Base-by-base conservation (phyloP, 495 filamentous ascomycete species). In the Talaromyces thailandensis region DNA sequence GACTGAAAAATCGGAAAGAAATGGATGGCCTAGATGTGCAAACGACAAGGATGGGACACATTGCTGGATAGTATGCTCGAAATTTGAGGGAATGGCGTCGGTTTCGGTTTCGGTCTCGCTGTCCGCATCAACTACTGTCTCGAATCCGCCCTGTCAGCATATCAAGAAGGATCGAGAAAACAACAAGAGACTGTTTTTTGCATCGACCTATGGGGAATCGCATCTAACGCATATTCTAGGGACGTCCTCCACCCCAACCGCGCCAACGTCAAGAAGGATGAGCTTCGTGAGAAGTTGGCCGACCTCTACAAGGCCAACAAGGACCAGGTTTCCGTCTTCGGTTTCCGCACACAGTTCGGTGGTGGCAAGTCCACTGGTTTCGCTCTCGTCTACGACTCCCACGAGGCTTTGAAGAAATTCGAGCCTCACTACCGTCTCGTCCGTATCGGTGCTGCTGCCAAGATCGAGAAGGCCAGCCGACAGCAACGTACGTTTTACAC, bases 351-450 rank as follows among this genome's bases (percentile, higher is more conserved):
- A 60, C 93, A 97, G 77, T 99, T 89, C 78, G 95, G 95, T 90
- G 95, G 95, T 75, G 95, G 95, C 81, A 99, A 98, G 88, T 94
- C 88, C 79, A 98, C 93, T 63, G 95, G 95, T 69, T 99, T 99
- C 79, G 95, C 92, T 65, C 88, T 98, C 67, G 85, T 99, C 82
- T 99, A 99, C 85, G 95, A 99, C 76, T 93, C 89, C 68, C 80
- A 84, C 68, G 95, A 98, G 84, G 90, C 90, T 69, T 85, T 98
- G 86, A 98, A 97, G 90, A 96, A 97, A 82, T 99, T 98, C 79
- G 95, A 99, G 88, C 95, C 95, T 69, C 89, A 89, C 80, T 98
- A 96, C 88, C 86, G 94, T 76, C 85, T 96, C 63, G 86, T 98
- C 78, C 86, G 95, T 70, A 88, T 95, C 75, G 94, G 94, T 70